Conservation (phyloP, 1,284 basidiomycete species). For the Chalciporus sp. region DNA sequence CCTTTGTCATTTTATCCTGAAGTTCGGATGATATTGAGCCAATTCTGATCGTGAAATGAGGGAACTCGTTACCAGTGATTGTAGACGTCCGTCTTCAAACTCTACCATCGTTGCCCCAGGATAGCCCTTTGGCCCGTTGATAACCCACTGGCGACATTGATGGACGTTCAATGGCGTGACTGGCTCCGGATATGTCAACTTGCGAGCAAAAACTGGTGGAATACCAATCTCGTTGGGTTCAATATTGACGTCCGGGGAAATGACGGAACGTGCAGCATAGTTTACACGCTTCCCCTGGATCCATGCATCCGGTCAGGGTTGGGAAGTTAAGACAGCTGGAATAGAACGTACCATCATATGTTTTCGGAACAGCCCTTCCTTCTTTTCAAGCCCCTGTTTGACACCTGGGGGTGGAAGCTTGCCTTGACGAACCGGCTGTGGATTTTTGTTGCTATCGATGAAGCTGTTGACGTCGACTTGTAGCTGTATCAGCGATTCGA, state of each 20-base stretch:
- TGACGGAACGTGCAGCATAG: slow-evolving; percentile 98
- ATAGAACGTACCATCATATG: slow-evolving; percentile 89
- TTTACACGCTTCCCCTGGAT: slow-evolving; percentile 97
- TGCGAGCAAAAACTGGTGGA: slow-evolving; percentile 96
- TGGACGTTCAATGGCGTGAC: slow-evolving; percentile 93
- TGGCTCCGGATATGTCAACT: slow-evolving; percentile 97
- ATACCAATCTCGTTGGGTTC: slow-evolving; percentile 99
- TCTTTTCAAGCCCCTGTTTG: slow-evolving; percentile 98
- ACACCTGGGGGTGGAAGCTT: slow-evolving; percentile 94
- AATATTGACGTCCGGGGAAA: slow-evolving; percentile 99
- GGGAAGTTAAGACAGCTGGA: neutral
- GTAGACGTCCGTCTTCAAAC: slow-evolving; percentile 89
- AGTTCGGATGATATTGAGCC: slow-evolving; percentile 7
- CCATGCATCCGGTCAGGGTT: slow-evolving; percentile 4
- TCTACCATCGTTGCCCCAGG: slow-evolving; percentile 96
- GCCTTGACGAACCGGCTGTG: slow-evolving; percentile 81
- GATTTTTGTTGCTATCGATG: slow-evolving; percentile 97
- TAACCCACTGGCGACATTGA: slow-evolving; percentile 88
- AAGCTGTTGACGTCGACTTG: slow-evolving; percentile 97
- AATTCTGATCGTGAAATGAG: neutral
- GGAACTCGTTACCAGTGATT: slow-evolving; percentile 65
- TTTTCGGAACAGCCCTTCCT: slow-evolving; percentile 97
- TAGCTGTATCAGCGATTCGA: slow-evolving; percentile 86
- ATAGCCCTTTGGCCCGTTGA: slow-evolving; percentile 87
- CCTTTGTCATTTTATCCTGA: slow-evolving; percentile 83